Conservation (phyloP, 1,284 basidiomycete species). For the Afroboletus lepidellus region DNA sequence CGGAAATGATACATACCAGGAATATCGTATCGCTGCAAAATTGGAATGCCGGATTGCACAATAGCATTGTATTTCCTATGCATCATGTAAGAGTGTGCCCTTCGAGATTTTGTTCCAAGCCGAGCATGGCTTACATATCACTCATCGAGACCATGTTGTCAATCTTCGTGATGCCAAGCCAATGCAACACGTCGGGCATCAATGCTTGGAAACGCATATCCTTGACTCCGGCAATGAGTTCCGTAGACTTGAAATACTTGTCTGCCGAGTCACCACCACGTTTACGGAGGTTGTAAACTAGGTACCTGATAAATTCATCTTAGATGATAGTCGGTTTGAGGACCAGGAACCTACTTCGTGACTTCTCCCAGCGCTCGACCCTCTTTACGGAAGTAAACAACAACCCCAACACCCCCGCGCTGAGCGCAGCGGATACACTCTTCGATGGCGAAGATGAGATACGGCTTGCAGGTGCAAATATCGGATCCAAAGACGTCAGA, state of each 20-base stretch:
- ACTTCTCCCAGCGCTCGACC: conserved; percentile 92
- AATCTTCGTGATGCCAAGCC: conserved; percentile 89
- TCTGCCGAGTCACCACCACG: conserved; percentile 90
- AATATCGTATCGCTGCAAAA: conserved; percentile 80
- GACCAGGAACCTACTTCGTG: conserved; percentile 59
- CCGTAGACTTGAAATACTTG: conserved; percentile 93
- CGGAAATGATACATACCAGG: conserved; percentile 49
- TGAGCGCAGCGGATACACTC: conserved; percentile 89
- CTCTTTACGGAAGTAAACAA: conserved; percentile 95
- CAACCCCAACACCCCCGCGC: conserved; percentile 86
- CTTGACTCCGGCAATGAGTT: conserved; percentile 92
- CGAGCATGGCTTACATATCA: conserved; percentile 58
- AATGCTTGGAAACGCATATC: conserved; percentile 95
- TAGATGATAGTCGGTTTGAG: not conserved
- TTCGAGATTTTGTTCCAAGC: not conserved
- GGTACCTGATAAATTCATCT: conserved; percentile 50
- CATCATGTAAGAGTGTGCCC: not conserved
- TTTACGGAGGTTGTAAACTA: conserved; percentile 95
- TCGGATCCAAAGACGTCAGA: conserved; percentile 90
- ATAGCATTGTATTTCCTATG: conserved; percentile 92
- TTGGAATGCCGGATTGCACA: conserved; percentile 83
- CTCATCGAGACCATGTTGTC: conserved; percentile 93
- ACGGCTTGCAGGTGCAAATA: conserved; percentile 94
- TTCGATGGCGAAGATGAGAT: conserved; percentile 90
- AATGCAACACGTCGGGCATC: conserved; percentile 95